These are phyloP conservation scores for Hypholoma fasciculare DNA, from an alignment of 768 basidiomycete species.

Conservation along the genomic window DNA sequence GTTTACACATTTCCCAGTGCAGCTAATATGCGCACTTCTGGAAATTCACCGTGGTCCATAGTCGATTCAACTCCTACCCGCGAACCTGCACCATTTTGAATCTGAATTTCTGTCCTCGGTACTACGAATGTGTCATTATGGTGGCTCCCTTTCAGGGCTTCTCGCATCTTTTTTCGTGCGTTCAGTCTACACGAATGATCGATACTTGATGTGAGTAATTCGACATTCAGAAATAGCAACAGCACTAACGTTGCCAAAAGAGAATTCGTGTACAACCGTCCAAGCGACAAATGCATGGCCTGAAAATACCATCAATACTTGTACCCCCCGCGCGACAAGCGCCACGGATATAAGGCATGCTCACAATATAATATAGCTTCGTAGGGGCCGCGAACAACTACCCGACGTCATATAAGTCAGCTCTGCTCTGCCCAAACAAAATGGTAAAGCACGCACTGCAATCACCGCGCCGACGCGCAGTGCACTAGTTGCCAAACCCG, in stretches of 20 bases:
- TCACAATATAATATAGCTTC: constrained; percentile 21
- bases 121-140: not conserved
- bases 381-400: constrained; percentile 17
- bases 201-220: not conserved
- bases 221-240: not conserved
- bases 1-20: too few species aligned
- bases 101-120: not conserved
- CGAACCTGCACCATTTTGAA: not conserved
- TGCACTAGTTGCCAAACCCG: constrained; percentile 21
- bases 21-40: not conserved
- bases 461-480: constrained; percentile 1
- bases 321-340: too few species aligned
- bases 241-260: constrained; percentile 21
- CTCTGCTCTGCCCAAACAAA: not conserved
- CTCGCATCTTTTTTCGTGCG: constrained; percentile 4
- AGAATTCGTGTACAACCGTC: constrained; percentile 24
- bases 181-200: not conserved
- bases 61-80: not conserved
- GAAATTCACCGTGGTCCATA: not conserved
- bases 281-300: constrained; percentile 26
- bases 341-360: not conserved
- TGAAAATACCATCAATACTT: not conserved
- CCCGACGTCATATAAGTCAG: not conserved
- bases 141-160: not conserved
- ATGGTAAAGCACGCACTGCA: constrained; percentile 3